phyloP scores from a whole-genome alignment of 208 protist genomes.

The Tetramitus jugosus region DNA sequence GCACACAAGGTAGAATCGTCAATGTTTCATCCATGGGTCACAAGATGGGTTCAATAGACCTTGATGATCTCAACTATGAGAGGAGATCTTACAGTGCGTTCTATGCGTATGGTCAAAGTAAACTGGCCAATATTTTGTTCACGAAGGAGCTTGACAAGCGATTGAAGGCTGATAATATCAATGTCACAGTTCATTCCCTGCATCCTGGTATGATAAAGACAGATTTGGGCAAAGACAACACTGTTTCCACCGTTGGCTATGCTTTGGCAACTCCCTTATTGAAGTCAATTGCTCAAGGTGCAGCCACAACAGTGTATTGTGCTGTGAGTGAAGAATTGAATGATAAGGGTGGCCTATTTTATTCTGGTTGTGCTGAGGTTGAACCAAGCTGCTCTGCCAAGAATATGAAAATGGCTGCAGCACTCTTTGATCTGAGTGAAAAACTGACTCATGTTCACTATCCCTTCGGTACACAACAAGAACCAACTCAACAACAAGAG shows the following conservation, averaged over 20 bases:
- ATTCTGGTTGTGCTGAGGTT: background rate
- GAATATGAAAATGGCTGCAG: background rate
- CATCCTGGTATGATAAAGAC: slow-evolving; percentile 12
- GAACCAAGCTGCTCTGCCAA: too few species aligned
- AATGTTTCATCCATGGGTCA: background rate
- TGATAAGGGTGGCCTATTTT: background rate
- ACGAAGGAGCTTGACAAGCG: background rate
- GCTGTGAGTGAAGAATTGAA: background rate
- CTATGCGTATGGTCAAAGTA: background rate
- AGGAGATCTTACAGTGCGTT: background rate
- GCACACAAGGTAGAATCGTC: background rate
- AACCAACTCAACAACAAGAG: too few species aligned
- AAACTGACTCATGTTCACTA: background rate
- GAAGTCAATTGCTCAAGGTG: slow-evolving; percentile 5
- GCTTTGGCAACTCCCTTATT: background rate
- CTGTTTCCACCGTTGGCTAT: background rate
- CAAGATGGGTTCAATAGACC: background rate
- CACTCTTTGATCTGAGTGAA: background rate
- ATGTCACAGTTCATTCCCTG: background rate
- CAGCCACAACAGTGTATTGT: slow-evolving; percentile 25
- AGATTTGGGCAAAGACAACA: slow-evolving; percentile 18
- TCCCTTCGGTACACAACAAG: background rate
- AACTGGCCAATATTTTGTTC: background rate
- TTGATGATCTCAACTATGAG: background rate
- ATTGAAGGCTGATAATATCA: background rate